phyloP scores from a whole-genome alignment of 345 rosid species.

The Iberis pinnata region DNA sequence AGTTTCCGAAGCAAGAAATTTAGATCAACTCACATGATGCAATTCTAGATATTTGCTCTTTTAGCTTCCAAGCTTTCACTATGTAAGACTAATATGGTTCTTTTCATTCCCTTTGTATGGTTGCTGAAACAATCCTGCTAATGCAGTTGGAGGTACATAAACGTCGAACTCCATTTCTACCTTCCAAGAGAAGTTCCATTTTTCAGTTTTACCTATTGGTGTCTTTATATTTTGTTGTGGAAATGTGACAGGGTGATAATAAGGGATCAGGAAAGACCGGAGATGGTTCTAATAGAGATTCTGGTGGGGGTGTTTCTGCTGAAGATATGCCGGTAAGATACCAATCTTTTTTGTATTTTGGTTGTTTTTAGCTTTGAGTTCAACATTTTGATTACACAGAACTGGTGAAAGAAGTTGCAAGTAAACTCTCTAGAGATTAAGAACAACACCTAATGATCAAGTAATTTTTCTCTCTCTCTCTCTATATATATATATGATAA shows the following conservation, averaged over 20 bases:
- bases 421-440: conserved; percentile 13
- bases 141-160: conserved; percentile 63
- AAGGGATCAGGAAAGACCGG: conserved; percentile 65
- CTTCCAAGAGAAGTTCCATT: neutral
- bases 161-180: neutral
- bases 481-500: too few species aligned
- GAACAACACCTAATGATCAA: conserved; percentile 28
- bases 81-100: conserved; percentile 1
- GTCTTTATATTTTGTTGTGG: conserved; percentile 8
- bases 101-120: conserved; percentile 15
- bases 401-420: conserved; percentile 27
- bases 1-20: conserved; percentile 3
- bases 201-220: neutral
- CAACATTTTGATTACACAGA: conserved; percentile 10
- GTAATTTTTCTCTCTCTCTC: conserved; percentile 24
- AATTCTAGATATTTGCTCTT: too few species aligned
- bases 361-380: neutral
- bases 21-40: conserved; percentile 1
- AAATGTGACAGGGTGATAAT: conserved; percentile 51
- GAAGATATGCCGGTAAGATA: conserved; percentile 47
- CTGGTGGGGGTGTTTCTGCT: conserved; percentile 39
- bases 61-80: neutral
- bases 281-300: conserved; percentile 54
- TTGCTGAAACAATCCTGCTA: conserved; percentile 19
- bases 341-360: neutral